phyloP scores from a whole-genome alignment of 768 basidiomycete genomes.

The Boletellus ananiceps region DNA sequence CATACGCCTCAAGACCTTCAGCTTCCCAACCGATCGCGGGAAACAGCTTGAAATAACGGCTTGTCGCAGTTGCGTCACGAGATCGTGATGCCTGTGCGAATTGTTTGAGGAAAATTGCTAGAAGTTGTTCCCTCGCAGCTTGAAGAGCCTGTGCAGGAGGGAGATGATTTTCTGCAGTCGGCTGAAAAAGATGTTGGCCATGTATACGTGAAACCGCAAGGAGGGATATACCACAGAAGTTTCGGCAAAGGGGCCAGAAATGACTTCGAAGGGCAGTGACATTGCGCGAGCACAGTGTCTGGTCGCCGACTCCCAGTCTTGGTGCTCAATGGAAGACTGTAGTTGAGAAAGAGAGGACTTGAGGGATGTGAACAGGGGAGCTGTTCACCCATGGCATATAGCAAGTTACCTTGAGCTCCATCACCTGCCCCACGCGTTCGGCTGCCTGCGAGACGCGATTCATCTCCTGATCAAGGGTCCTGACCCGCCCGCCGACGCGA shows the following conservation, averaged over 20 bases:
- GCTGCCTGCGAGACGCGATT: slow-evolving; percentile 80
- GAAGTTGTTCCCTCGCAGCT: slow-evolving; percentile 65
- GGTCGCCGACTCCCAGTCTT: slow-evolving; percentile 96
- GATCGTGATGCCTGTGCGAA: slow-evolving; percentile 79
- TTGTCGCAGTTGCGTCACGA: slow-evolving; percentile 82
- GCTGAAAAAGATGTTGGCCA: slow-evolving; percentile 44
- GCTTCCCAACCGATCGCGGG: slow-evolving; percentile 92
- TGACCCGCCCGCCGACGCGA: slow-evolving; percentile 87
- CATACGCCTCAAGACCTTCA: slow-evolving; percentile 89
- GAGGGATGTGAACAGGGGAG: slow-evolving; percentile 20
- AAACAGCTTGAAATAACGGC: slow-evolving; percentile 95
- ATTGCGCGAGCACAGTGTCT: slow-evolving; percentile 89
- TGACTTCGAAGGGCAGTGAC: slow-evolving; percentile 72
- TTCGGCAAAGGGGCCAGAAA: slow-evolving; percentile 82
- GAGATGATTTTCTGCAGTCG: slow-evolving; percentile 81
- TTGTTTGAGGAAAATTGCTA: slow-evolving; percentile 70
- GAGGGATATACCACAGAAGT: slow-evolving; percentile 68
- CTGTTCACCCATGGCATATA: slow-evolving; percentile 21
- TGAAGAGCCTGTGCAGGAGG: slow-evolving; percentile 84
- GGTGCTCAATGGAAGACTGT: slow-evolving; percentile 59
- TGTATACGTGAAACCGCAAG: background rate
- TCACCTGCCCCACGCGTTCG: slow-evolving; percentile 89
- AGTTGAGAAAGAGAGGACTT: slow-evolving; percentile 63
- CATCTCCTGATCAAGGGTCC: slow-evolving; percentile 91
- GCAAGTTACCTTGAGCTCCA: slow-evolving; percentile 80